These are phyloP conservation scores for Myriosclerotinia duriaeana DNA, from an alignment of 2,329 filamentous ascomycete species.

Conservation along the genomic window DNA sequence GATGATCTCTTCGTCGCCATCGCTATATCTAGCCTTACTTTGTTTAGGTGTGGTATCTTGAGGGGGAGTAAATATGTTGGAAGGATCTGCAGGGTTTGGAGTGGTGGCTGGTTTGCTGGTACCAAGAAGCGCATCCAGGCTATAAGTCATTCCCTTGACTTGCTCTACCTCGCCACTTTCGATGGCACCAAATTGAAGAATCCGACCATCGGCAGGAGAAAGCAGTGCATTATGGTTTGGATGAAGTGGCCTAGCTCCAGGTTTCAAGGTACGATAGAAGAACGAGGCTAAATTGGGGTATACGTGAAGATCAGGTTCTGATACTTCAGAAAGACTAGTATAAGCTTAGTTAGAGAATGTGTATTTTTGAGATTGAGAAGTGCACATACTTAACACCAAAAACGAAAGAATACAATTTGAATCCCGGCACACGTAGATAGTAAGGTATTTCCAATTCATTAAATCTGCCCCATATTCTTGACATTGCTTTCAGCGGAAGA, in stretches of 20 bases:
- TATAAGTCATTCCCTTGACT: conserved; percentile 98
- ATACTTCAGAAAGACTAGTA: conserved; percentile 73
- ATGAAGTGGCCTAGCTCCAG: conserved; percentile 81
- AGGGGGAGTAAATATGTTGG: conserved; percentile 49
- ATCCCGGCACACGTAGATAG: conserved; percentile 68
- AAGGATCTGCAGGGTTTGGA: conserved; percentile 40
- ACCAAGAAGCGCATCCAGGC: conserved; percentile 86
- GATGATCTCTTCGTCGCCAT: conserved; percentile 61
- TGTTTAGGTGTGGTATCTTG: conserved; percentile 29
- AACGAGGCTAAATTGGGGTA: conserved; percentile 95
- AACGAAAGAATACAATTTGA: conserved; percentile 71
- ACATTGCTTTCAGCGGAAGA: conserved; percentile 69
- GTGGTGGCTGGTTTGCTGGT: conserved; percentile 53
- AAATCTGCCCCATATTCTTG: conserved; percentile 70
- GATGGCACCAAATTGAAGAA: conserved; percentile 90
- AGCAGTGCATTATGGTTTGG: conserved; percentile 76
- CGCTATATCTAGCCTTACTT: conserved; percentile 34
- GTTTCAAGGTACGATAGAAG: conserved; percentile 94
- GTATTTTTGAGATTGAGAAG: background rate
- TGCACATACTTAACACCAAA: conserved; percentile 66
- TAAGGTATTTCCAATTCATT: conserved; percentile 72
- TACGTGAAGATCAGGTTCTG: conserved; percentile 80
- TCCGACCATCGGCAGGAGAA: conserved; percentile 84
- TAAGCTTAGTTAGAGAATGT: conserved; percentile 28
- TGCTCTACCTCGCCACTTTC: conserved; percentile 95